A percentile compares a stretch with the other conserved stretches of the same genome.
phyloP scores from a whole-genome alignment of 352 stramenopile species.

The Globisporangium uncinulatum region DNA sequence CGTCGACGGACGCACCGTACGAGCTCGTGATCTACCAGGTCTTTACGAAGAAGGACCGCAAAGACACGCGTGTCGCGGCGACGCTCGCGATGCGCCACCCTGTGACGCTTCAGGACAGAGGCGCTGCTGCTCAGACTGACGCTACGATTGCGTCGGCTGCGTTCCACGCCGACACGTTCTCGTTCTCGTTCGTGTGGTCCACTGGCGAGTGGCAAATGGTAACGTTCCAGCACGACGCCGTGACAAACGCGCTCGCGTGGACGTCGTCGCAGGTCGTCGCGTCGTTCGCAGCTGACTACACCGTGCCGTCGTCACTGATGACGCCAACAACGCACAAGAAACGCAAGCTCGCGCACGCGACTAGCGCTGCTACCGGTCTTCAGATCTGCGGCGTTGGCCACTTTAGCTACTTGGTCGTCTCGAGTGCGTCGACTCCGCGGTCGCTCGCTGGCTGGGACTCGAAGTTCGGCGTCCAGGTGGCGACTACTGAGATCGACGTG shows the following conservation, averaged over 20 bases:
- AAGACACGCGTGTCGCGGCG: constrained; percentile 25
- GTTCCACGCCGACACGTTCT: constrained; percentile 69
- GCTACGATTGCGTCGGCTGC: constrained; percentile 32
- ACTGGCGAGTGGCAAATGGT: constrained; percentile 55
- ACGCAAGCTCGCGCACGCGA: constrained; percentile 38
- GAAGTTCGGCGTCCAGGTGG: constrained; percentile 69
- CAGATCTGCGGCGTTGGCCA: constrained; percentile 34
- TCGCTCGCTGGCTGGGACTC: constrained; percentile 60
- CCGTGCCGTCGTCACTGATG: constrained; percentile 13
- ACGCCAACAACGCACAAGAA: constrained; percentile 42
- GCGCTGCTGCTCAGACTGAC: not conserved
- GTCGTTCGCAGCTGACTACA: constrained; percentile 17
- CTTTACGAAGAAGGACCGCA: constrained; percentile 25
- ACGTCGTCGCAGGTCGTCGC: constrained; percentile 36
- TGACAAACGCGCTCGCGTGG: constrained; percentile 37
- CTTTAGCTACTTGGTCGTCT: constrained; percentile 55
- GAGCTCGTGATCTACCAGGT: constrained; percentile 61
- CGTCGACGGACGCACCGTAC: constrained; percentile 15
- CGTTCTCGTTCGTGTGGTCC: constrained; percentile 57
- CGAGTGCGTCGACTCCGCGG: constrained; percentile 24
- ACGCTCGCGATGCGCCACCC: constrained; percentile 28
- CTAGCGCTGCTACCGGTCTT: constrained; percentile 18
- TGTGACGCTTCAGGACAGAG: constrained; percentile 10
- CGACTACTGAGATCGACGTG: constrained; percentile 39
- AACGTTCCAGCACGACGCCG: constrained; percentile 37